Evolutionary conservation across 495 filamentous ascomycete species (phyloP), one percentile per base, ranked within the genome.

Genomic region (Trichoderma parareesei): DNA sequence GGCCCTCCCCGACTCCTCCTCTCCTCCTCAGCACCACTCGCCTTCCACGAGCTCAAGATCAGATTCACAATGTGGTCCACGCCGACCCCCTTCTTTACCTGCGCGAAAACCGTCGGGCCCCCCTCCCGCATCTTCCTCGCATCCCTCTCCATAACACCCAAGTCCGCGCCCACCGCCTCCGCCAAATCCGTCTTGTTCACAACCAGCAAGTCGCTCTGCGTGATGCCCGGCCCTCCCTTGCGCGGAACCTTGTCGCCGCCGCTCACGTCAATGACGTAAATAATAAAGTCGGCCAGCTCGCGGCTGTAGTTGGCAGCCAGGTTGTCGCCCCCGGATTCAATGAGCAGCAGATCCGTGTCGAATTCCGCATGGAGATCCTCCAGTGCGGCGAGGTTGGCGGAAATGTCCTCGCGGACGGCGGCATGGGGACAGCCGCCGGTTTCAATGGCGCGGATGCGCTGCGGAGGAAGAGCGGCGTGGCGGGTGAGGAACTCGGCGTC

Each of bases 101-200:
- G 88, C 35, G 93, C 94, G 73, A 98, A 98, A 38, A 98, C 87
- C n/a, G 92, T 96, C 38, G 94, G 94, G 0, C 94, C 94, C 9
- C 92, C 94, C 74, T 98, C 94, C 33, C 92, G 79, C 89, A 98
- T 98, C 84, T 91, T 93, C 64, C 90, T 77, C 42, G 93, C 87
- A 81, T 98, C 94, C 63, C 93, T 78, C 76, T 98, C 94, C 94
- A 98, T 98, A 18, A 98, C 93, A 13, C 72, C 80, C 71, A 98
- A 69, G 78, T 98, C 94, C 13, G 94, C 94, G 16, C 94, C 94
- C 37, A 98, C 88, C 38, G 89, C 84, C 78, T 93, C 88, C 1
- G 94, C 94, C 68, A 98, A 76, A 77, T 98, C 94, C 48, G 90
- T 93, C 86, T 98, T 98, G 72, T 98, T 98, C 9, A 98, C 89